These are phyloP conservation scores for Serendipita sp. DNA, from an alignment of 1,284 basidiomycete genomes.

Conservation along the genomic window DNA sequence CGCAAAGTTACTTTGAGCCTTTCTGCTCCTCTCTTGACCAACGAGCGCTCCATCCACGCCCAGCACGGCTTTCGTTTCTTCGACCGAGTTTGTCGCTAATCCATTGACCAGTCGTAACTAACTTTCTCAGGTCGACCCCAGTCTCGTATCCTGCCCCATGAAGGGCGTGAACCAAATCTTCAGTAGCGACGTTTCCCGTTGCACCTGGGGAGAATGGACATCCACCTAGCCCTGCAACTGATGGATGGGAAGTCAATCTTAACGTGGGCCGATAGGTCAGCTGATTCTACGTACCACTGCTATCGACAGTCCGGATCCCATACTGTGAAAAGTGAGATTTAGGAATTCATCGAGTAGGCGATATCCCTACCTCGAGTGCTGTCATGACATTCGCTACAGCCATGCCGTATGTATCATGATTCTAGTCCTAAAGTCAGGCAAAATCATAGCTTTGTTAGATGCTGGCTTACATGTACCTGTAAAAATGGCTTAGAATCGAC, in stretches of 20 bases:
- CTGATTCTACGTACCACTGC: slow-evolving; percentile 15
- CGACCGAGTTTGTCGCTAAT: slow-evolving; percentile 54
- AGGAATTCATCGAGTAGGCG: neutral
- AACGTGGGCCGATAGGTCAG: neutral
- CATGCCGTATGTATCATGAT: slow-evolving; percentile 86
- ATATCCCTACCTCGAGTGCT: slow-evolving; percentile 36
- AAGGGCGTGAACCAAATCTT: slow-evolving; percentile 74
- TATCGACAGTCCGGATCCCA: slow-evolving; percentile 19
- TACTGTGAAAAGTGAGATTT: slow-evolving; percentile 8
- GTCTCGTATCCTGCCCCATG: slow-evolving; percentile 50
- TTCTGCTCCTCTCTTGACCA: slow-evolving; percentile 25
- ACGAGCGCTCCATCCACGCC: slow-evolving; percentile 56
- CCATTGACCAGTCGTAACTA: slow-evolving; percentile 72
- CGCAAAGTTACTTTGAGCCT: slow-evolving; percentile 10
- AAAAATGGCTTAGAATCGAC: slow-evolving; percentile 5
- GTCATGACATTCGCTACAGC: slow-evolving; percentile 59
- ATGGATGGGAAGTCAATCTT: slow-evolving; percentile 19
- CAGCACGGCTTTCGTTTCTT: slow-evolving; percentile 66
- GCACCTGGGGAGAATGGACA: slow-evolving; percentile 94
- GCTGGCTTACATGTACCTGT: slow-evolving; percentile 43
- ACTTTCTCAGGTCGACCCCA: slow-evolving; percentile 45
- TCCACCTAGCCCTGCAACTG: slow-evolving; percentile 80
- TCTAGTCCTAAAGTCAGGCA: slow-evolving; percentile 31
- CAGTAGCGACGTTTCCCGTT: slow-evolving; percentile 85
- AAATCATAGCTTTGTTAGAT: neutral